phyloP scores from a whole-genome alignment of 345 rosid species.

The Psidium guajava region DNA sequence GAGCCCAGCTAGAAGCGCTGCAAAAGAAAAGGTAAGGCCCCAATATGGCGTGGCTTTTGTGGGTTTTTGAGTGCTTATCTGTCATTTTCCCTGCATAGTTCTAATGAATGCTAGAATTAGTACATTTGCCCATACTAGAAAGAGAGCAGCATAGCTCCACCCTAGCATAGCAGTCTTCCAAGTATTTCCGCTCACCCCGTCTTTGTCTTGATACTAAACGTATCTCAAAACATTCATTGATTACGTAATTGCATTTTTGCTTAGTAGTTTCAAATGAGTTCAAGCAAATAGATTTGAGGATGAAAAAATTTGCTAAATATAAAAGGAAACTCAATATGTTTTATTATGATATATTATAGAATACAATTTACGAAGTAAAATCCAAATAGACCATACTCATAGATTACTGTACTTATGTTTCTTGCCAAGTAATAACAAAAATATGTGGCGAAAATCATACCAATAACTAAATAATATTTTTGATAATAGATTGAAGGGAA shows the following conservation, averaged over 20 bases:
- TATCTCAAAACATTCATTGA: background rate
- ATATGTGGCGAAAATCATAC: too few species aligned
- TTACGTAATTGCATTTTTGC: too few species aligned
- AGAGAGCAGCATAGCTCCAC: conserved; percentile 63
- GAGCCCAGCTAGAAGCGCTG: conserved; percentile 46
- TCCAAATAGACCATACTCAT: background rate
- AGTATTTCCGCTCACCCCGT: conserved; percentile 54
- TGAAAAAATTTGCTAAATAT: too few species aligned
- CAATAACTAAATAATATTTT: background rate
- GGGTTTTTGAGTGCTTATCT: background rate
- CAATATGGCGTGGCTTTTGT: conserved; percentile 22
- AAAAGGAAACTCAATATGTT: too few species aligned
- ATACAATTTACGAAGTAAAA: background rate
- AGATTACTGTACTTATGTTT: background rate
- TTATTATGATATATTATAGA: background rate
- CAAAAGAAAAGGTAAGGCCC: conserved; percentile 53
- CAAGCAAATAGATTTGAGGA: too few species aligned
- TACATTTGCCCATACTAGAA: conserved; percentile 66
- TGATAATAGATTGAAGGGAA: background rate
- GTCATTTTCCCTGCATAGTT: conserved; percentile 30
- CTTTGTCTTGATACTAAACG: conserved; percentile 34
- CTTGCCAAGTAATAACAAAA: background rate
- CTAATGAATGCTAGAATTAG: conserved; percentile 67
- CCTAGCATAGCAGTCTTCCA: conserved; percentile 33
- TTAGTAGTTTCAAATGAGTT: too few species aligned